These are phyloP conservation scores for Chalciporus sphaerocephalus DNA, from an alignment of 768 basidiomycete species.

Conservation along the genomic window DNA sequence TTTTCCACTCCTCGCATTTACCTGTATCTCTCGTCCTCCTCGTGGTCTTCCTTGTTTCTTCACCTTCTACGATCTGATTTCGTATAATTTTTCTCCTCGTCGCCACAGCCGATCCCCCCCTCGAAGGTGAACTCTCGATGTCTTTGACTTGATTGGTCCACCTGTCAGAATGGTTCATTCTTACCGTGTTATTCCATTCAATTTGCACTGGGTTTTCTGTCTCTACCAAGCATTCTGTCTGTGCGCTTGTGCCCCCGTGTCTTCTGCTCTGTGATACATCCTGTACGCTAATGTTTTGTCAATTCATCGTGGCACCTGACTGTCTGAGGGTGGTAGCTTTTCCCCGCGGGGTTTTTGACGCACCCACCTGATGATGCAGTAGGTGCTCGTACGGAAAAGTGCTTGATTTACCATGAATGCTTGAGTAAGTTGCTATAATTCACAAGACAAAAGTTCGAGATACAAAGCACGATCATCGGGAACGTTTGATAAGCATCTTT, in stretches of 20 bases:
- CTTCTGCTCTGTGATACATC: background rate
- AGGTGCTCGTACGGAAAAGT: background rate
- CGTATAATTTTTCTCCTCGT: background rate
- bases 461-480: no score
- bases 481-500: no score
- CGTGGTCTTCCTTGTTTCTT: background rate
- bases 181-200: no score
- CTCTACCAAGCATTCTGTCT: background rate
- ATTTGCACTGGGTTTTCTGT: background rate
- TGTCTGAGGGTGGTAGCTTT: constrained; percentile 15
- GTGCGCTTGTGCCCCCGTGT: background rate
- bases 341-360: constrained; percentile 14
- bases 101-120: background rate
- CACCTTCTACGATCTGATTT: background rate
- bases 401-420: background rate
- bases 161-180: no score
- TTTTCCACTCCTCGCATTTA: no score
- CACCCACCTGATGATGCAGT: constrained; percentile 10
- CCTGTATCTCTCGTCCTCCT: background rate
- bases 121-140: background rate
- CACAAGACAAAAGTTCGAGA: no score
- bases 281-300: background rate
- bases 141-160: no score
- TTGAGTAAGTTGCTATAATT: no score
- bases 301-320: background rate